Base-by-base conservation (phyloP, 2,329 filamentous ascomycete species). In the Fusarium torulosum region DNA sequence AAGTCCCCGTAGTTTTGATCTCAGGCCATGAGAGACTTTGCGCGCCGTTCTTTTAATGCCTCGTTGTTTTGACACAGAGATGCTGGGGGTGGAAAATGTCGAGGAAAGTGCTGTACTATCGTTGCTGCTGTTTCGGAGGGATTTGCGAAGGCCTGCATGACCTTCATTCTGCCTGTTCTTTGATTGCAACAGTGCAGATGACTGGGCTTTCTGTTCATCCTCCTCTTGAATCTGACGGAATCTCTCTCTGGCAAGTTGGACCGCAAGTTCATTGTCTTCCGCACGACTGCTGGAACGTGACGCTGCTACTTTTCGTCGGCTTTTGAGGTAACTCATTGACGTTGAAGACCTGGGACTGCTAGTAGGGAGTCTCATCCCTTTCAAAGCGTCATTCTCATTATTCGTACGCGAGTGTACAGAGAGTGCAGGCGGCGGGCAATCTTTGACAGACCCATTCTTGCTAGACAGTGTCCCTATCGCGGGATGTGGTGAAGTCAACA, bases 1-100 rank as follows among this genome's bases (percentile, higher is more conserved):
- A 2, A 81, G 50, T 4, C 72, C 77, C 75, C 84, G 90, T 60
- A 93, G 71, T 59, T 83, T 91, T 46, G 82, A 84, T 71, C 84
- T 90, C 38, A 93, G 72, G 0, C 84, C 86, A 17, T 81, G 84
- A 0, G 90, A 92, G 15, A 88, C 86, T 31, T 87, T 88, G 23
- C 90, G 83, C 13, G 86, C 85, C 50, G 84, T 88, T 29, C 79
- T 78, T 44, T 81, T 83, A 27, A 89, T 69, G 6, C 75, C 73
- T 9, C 68, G 60, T 11, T 73, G 72, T 51, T 76, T 79, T 6
- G 70, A 53, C 6, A 69, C 9, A 9, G 72, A 61, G 7, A 72
- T 50, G 4, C 63, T 69, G 11, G 72, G 63, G 3, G 66, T 68
- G 8, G 76, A 77, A 66, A 70, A 73, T 6, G 67, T 74, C 14